Percentiles rank a stretch among this genome's conserved stretches.
Evolutionary conservation across 2,329 filamentous ascomycete genomes (phyloP).

Genomic region (Colletotrichum theobromicola): DNA sequence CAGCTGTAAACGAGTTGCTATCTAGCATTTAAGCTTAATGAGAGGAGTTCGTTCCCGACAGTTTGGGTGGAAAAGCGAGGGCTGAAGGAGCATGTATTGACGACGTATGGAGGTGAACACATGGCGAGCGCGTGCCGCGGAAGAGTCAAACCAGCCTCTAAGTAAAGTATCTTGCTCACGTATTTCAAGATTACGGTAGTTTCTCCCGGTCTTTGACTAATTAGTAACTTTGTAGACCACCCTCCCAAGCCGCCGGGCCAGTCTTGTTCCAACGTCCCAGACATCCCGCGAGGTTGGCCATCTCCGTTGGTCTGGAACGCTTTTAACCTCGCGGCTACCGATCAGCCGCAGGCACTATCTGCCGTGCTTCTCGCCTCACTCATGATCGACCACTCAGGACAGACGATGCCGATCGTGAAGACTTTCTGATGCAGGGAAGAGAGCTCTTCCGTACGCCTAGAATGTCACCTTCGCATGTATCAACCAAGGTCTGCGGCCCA

Average conservation of each 20-base stretch:
- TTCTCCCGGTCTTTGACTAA: neutral
- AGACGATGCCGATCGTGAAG: neutral
- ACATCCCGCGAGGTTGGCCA: neutral
- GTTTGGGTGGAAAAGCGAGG: neutral
- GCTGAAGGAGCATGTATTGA: neutral
- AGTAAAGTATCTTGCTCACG: neutral
- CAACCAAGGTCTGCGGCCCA: neutral
- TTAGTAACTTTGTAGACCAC: neutral
- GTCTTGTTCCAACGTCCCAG: neutral
- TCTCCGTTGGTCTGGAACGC: neutral
- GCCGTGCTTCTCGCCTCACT: neutral
- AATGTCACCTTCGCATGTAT: neutral
- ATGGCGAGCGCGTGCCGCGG: neutral
- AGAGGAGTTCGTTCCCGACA: neutral
- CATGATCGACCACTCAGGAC: neutral
- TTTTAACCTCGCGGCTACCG: neutral
- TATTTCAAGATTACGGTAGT: neutral
- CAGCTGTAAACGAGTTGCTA: neutral
- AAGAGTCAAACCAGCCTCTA: neutral
- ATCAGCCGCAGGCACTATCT: conserved; percentile 3
- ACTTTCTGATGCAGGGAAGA: neutral
- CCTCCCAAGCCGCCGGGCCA: neutral
- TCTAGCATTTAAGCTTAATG: conserved; percentile 20
- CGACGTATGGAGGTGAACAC: neutral
- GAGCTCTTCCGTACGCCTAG: neutral